Evolutionary conservation across 2,329 filamentous ascomycete species (phyloP), one percentile per base, ranked within the genome.

Genomic region (Alternaria ethzedia): DNA sequence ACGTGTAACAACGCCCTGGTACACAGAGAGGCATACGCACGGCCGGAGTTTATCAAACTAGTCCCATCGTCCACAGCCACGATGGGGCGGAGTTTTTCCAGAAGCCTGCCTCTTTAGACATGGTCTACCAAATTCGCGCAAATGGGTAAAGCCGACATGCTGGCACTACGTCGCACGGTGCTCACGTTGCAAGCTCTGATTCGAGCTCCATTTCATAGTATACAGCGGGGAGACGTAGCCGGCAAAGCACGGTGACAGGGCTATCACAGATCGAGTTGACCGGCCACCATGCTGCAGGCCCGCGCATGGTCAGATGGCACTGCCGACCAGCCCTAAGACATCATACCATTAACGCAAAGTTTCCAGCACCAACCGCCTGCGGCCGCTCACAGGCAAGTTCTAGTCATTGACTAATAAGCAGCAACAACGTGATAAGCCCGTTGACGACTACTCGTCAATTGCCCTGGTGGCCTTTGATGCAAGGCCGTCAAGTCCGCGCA

Each of bases 401-500:
- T 56, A 50, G 59, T 62, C 55, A 65, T 70, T 57, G 52, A 66
- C 67, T 61, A 69, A 70, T 69, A 10, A 69, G 10, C 59, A n/a
- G 41, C 26, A 45, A 55, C n/a, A 68, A 70, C 67, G 68, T 68
- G 67, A 70, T 68, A 69, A 65, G 49, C 44, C 57, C 63, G 51
- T 55, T 44, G 25, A 57, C 50, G 44, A 32, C 59, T 66, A 70
- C 66, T 70, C 67, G 65, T 66, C 63, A 65, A 69, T 69, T 60
- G 64, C 56, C 61, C 60, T 69, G 63, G 25, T 44, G 12, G 46
- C 43, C 58, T 45, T 45, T 59, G 57, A 43, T 57, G 52, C 63
- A 67, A 66, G 57, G 65, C 52, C 61, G 26, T 54, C 52, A 64
- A 30, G 57, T 54, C 57, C 57, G 54, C 47, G 26, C 46, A 50